Percentiles rank a stretch among this genome's conserved stretches.
phyloP scores from a whole-genome alignment of 2,329 filamentous ascomycete genomes.

The Trichophyton equinum region DNA sequence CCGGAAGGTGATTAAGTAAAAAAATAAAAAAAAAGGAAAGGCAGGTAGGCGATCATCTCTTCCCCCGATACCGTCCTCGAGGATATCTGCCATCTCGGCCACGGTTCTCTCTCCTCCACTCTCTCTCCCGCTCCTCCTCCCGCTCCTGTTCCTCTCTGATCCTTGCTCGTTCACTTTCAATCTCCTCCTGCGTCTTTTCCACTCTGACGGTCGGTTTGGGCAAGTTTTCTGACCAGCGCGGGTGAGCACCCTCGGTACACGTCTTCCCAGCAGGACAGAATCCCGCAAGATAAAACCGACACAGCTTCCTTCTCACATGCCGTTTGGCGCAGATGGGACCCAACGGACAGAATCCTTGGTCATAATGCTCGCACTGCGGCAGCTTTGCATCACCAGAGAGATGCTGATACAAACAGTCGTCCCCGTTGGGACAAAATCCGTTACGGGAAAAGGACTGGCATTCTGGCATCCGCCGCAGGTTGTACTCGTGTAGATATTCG shows the following conservation, averaged over 20 bases:
- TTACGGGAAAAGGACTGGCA: conserved; percentile 93
- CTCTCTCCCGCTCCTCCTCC: conserved; percentile 42
- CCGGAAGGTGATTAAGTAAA: neutral
- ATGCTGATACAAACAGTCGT: conserved; percentile 89
- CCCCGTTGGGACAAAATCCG: conserved; percentile 89
- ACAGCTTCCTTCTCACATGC: conserved; percentile 71
- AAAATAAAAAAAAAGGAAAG: neutral
- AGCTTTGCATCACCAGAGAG: conserved; percentile 70
- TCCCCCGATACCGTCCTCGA: conserved; percentile 33
- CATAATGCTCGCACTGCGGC: conserved; percentile 79
- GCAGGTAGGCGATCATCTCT: conserved; percentile 22
- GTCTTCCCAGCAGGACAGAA: conserved; percentile 76
- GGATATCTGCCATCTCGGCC: conserved; percentile 34
- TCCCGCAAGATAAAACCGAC: conserved; percentile 75
- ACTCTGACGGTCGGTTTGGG: conserved; percentile 47
- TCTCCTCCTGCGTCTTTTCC: conserved; percentile 61
- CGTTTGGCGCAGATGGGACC: conserved; percentile 79
- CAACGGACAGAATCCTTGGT: conserved; percentile 84
- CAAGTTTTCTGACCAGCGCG: conserved; percentile 59
- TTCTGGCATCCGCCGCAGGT: conserved; percentile 94
- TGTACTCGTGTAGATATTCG: conserved; percentile 98
- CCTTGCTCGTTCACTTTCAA: conserved; percentile 44
- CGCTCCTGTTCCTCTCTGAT: conserved; percentile 49
- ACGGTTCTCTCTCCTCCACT: conserved; percentile 41
- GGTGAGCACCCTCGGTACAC: conserved; percentile 72